Evolutionary conservation across 1,284 basidiomycete species (phyloP), one percentile per base, ranked within the genome.

Genomic region (Sanguinoderma infundibulare): DNA sequence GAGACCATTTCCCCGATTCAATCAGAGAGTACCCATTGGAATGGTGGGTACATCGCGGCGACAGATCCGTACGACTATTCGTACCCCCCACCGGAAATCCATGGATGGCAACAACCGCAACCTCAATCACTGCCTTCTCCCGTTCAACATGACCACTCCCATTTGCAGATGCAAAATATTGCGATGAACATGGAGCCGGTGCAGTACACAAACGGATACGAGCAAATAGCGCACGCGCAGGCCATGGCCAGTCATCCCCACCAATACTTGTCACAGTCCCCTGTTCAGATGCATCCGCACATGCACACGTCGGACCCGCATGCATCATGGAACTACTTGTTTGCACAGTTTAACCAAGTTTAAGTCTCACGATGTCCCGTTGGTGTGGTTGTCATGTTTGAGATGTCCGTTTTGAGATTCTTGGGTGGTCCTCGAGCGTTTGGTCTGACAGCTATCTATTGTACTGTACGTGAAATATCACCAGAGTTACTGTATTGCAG

Each of bases 281-380:
- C 70, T 10, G 44, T 67, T 39, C 67, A 70, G 1, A 51, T 52
- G 0, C 67, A 65, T n/a, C 65, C 61, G 26, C 62, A 64, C 38
- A 59, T 68, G 40, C 68, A 68, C 26, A 34, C 58, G 28, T 42
- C 66, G n/a, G 72, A 73, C 40, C 70, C 71, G 30, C 67, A 71
- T 35, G 61, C 70, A 30, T 70, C 69, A n/a, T 74, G 73, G 73
- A 67, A 70, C 50, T 72, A 65, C 50, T 62, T 74, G 32, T 68
- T 69, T 26, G 71, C 69, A n/a, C 72, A 73, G 61, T 68, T 67
- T 40, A 63, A 68, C 55, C 65, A 67, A 53, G 59, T 61, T 3
- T 67, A 57, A 50, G 20, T 53, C 8, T 12, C 15, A 24, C 2
- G 24, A 28, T 42, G 46, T 38, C 17, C 22, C 17, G 34, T 36